Evolutionary conservation across 192 early-diverging fungal genomes (phyloP).

Genomic region (Umbelopsis vinacea): DNA sequence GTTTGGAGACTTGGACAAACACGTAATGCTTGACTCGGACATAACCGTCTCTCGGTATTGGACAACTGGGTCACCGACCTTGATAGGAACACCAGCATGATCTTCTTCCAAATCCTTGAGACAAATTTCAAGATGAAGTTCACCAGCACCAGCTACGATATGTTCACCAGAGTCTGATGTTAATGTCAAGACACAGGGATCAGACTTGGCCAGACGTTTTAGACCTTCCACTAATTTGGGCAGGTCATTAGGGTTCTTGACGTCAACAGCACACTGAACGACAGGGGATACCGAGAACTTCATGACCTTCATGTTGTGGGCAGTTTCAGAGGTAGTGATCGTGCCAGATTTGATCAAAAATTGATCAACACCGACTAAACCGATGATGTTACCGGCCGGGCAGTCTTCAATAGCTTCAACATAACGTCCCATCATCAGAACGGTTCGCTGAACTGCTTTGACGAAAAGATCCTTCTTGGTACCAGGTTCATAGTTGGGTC

Average conservation of each 20-base stretch:
- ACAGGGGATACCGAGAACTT: conserved; percentile 99
- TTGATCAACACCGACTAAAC: conserved; percentile 98
- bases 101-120: conserved; percentile 98
- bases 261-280: conserved; percentile 93
- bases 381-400: conserved; percentile 97
- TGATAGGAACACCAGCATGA: conserved; percentile 93
- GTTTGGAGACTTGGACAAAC: conserved; percentile 97
- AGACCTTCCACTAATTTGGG: conserved; percentile 99
- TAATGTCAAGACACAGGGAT: conserved; percentile 90
- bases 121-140: conserved; percentile 98
- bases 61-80: conserved; percentile 90
- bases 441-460: conserved; percentile 96
- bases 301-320: conserved; percentile 99
- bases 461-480: conserved; percentile 91
- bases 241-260: conserved; percentile 96
- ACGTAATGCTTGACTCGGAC: conserved; percentile 74
- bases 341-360: conserved; percentile 99
- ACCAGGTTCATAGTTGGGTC: conserved; percentile 88
- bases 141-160: conserved; percentile 98
- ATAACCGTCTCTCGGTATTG: conserved; percentile 92
- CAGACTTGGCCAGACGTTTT: conserved; percentile 98
- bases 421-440: conserved; percentile 98
- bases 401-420: conserved; percentile 98
- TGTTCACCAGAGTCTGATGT: conserved; percentile 94
- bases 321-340: conserved; percentile 87